These are phyloP conservation scores for Glebionis coronaria DNA, from an alignment of 129 eudicot genomes.

Conservation along the genomic window DNA sequence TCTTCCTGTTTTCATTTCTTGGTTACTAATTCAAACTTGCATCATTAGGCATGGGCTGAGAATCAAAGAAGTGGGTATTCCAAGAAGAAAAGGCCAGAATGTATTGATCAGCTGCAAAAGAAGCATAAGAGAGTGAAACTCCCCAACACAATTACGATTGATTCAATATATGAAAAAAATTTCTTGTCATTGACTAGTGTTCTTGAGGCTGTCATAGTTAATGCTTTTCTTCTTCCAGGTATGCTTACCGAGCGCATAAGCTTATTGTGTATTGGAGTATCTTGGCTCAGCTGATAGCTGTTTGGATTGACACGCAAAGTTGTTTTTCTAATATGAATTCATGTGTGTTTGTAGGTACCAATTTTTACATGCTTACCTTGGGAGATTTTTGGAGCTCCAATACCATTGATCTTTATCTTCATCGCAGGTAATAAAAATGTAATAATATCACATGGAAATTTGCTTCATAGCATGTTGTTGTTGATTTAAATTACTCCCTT, in stretches of 20 bases:
- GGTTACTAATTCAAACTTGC: not conserved
- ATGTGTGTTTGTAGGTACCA: conserved; percentile 56
- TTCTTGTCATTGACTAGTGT: conserved; percentile 75
- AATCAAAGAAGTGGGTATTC: conserved; percentile 60
- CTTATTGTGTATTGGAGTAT: not conserved
- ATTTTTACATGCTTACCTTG: conserved; percentile 76
- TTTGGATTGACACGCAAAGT: too few relatives aligned
- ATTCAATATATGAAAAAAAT: conserved; percentile 79
- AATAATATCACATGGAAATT: not conserved
- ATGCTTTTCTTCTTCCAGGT: conserved; percentile 86
- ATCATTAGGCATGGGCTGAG: conserved; percentile 81
- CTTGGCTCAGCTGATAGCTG: not conserved
- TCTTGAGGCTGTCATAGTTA: conserved; percentile 75
- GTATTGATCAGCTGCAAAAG: conserved; percentile 56
- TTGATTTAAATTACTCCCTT: not conserved
- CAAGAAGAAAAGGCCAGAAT: conserved; percentile 69
- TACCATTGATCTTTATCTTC: conserved; percentile 90
- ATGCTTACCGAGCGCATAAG: not conserved
- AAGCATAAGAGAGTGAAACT: conserved; percentile 80
- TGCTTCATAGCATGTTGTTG: not conserved
- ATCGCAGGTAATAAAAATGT: conserved; percentile 58
- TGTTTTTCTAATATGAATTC: conserved; percentile 4
- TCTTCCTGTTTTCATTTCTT: conserved; percentile 10
- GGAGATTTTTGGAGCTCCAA: conserved; percentile 97
- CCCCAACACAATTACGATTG: conserved; percentile 63